Evolutionary conservation across 495 filamentous ascomycete species (phyloP), one percentile per base, ranked within the genome.

Genomic region (Aspergillus bridgeri): DNA sequence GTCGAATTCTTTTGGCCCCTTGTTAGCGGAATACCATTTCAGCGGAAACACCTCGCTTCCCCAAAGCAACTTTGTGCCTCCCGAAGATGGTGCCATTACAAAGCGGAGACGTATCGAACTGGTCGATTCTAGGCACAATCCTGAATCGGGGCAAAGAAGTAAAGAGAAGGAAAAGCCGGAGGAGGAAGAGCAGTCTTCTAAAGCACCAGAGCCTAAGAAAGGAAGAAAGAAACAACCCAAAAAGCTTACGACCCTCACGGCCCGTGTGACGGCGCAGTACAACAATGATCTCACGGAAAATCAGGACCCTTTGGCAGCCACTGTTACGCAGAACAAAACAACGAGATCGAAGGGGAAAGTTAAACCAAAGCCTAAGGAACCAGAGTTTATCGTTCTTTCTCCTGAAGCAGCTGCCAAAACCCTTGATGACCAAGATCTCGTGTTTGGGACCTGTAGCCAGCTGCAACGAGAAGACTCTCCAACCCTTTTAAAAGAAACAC

Each of bases 391-490:
- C 5, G 71, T 96, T 7, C 78, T 92, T 25, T 90, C 91, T 3
- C 93, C 93, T 2, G 76, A 78, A 52, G 84, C 85, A 43, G 93
- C 92, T 18, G 65, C 84, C 45, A 83, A 83, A 57, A 79, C 85
- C 59, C 72, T 88, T n/a, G 76, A 85, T 5, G 75, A 82, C 6
- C 93, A 96, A 66, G 86, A 92, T 59, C 86, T 96, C 59, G 72
- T 96, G 2, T 98, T 98, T 69, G 93, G 92, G 17, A 96, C 91
- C 1, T 95, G 89, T 18, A 96, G 92, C 70, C 93, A 98, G 69
- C 74, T 98, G 18, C 89, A 88, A 48, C 78, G 79, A 53, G 88
- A 90, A 42, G 85, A 91, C 50, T 90, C 90, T 0, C 88, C 89
- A 3, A 77, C 79, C 3, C 79, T 84, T 5, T 73, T 92, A 4